Base-by-base conservation (phyloP, 345 rosid species). In the Hibiscus mutabilis region DNA sequence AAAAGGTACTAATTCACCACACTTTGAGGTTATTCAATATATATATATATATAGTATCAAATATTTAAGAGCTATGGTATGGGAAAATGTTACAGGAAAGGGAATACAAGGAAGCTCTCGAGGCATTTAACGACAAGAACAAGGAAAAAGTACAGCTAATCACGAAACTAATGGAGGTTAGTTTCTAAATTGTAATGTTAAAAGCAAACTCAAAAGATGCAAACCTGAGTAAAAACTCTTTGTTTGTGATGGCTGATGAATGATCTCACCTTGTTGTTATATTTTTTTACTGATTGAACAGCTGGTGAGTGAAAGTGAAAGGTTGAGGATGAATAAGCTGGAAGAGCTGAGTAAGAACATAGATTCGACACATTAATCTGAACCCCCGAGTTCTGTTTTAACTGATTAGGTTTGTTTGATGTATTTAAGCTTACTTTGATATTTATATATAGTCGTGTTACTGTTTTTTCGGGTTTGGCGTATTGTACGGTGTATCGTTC, bases 101-200 rank as follows among this genome's bases (percentile, higher is more conserved):
- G 79, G 97, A 91, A 76, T 91, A 91, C 85, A 91, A 88, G 84
- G 97, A 91, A 68, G 91, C 97, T 65, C 89, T 88, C 15, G 93
- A 85, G 37, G 85, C 92, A 49, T 88, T 88, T 71, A 89, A 88
- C 33, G 92, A 88, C 29, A 91, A 91, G 88, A 91, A 88, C 87
- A 91, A 85, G 80, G 97, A 88, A 61, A 91, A 91, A 74, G 97
- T 88, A 52, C 94, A 91, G 82, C 88, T 91, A 51, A 87, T 91
- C 81, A 91, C 93, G 81, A 88, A 87, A 78, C 77, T 91, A 61
- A 91, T 88, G 94, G 97, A 91, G 93, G 97, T 91, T 76, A 74
- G 86, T 76, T 40, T 67, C 68, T 69, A 44, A 6, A 52, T 60
- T 27, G 22, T 70, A 27, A 5, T 68, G 77, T 63, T 8, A 4